Evolutionary conservation across 140 eudicot genomes (phyloP), one percentile per base, ranked within the genome.

Genomic region (Erigeron philadelphicus): DNA sequence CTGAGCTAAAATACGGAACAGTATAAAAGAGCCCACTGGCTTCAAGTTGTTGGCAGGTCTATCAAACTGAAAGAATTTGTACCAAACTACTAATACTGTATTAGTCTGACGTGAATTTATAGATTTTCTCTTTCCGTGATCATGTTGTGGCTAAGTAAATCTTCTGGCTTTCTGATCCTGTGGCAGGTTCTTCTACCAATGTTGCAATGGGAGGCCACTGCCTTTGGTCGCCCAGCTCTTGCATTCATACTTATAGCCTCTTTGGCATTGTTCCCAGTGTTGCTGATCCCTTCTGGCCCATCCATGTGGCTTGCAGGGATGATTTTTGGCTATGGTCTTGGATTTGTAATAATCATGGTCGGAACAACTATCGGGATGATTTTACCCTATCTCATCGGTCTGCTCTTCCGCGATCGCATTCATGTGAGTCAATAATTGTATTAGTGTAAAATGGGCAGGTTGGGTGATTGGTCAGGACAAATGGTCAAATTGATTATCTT

Each of bases 301-400:
- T 88, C 96, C 64, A 88, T 92, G 96, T 88, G 96, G 98, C 84
- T 92, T 31, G 96, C 98, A 8, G 98, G 98, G 42, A 92, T 92
- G 96, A 88, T 92, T 47, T 92, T 92, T 67, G 98, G 98, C 7
- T 92, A 92, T 68, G 98, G 97, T 15, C 82, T 85, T 62, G 97
- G 97, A n/a, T 91, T 91, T 75, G 85, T 88, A 31, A 88, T 91
- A 72, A 91, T 91, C 57, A 91, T 91, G 96, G 91, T 70, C 50
- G 98, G 98, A 74, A 92, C 96, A 63, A 92, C 96, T 40, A 57
- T 92, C 3, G 98, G 98, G 54, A 88, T 88, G 98, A 66, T 86
- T 73, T 79, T 92, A 23, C 95, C 98, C 2, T 92, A 81, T 77
- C 80, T 75, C 73, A 80, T 88, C 68, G 98, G 96, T 43, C 82